Base-by-base conservation (phyloP, 805 yeast species). In the Yarrowia sp. region DNA sequence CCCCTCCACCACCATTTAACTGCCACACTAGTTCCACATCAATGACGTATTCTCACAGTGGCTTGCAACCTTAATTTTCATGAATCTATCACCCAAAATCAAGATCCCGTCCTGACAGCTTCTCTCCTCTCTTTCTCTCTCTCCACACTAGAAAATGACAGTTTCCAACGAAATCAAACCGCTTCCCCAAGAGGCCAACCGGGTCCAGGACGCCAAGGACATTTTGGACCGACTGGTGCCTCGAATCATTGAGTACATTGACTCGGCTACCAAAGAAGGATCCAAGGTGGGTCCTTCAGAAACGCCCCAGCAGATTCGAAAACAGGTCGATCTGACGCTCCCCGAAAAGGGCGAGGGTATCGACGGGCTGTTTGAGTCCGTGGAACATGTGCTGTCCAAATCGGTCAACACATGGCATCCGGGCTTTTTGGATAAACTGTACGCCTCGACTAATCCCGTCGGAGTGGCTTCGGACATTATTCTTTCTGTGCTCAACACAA, bases 331-430 rank as follows among this genome's bases (percentile, higher is more conserved):
- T 4, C 68, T 80, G 24, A 77, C 76, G 19, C 74, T 79, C 0
- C 77, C 77, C 6, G 71, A 71, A 6, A 69, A 72, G 28, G 83
- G 82, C 10, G 76, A 77, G 44, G 78, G 80, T 0, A 67, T 74
- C 4, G 75, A 78, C 32, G 82, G 82, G 7, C 78, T 89, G 5
- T 72, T 83, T 41, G 71, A 71, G 1, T 77, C 82, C 3, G 81
- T 88, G 62, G 86, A 88, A 66, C 73, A 79, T 48, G 82, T 90
- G 0, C 76, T 90, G 67, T 75, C 82, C 56, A 82, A 86, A 70
- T 87, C 93, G 0, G 90, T 88, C 43, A 89, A 86, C 62, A 90
- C 96, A 0, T 90, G 96, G 96, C 88, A 88, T 72, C 87, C 90
- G 0, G 96, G 96, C 1, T 90, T 90, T 71, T 75, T 90, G 77